Base-by-base conservation (phyloP, 1,284 basidiomycete genomes). In the Cryptococcus amylolentus region DNA sequence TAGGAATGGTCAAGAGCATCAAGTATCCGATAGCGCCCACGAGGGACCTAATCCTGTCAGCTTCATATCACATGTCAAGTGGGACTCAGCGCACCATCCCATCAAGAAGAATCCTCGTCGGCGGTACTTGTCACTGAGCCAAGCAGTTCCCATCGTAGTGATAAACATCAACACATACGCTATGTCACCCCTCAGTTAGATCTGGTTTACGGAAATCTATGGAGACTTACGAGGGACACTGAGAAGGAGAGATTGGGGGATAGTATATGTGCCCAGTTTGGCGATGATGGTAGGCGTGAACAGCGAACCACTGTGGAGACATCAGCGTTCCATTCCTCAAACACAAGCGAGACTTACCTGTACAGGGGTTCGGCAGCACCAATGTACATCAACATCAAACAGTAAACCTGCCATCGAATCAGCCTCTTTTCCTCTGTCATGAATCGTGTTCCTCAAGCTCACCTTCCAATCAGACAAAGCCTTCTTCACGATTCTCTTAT, bases 111-210 rank as follows among this genome's bases (percentile, higher is more conserved):
- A 60, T 7, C 72, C 77, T 43, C 80, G 69, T 45, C 66, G 68
- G 26, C 70, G 58, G 45, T 62, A 70, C 43, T 70, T 68, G 68
- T 81, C 80, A 27, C 72, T 75, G 27, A 74, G 38, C 54, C 60
- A 73, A 13, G 79, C 79, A 0, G 77, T 78, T 14, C 52, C 49
- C 52, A 81, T 67, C 18, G 79, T 81, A 4, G 78, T 78, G 60
- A 78, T 66, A 66, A 80, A 80, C 39, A 77, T 78, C 47, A 80
- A 64, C 23, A 77, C 79, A 63, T 80, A 81, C 16, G 80, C 75
- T 55, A n/a, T n/a, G n/a, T 3, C 42, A 28, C n/a, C 23, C 13
- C 31, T 43, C n/a, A 49, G 46, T 23, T 7, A n/a, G 44, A 16
- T 38, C 26, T 14, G 26, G 20, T 13, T 26, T 13, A 13, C 8